Conservation (phyloP, 768 basidiomycete species). For the Mycena rebaudengoi region DNA sequence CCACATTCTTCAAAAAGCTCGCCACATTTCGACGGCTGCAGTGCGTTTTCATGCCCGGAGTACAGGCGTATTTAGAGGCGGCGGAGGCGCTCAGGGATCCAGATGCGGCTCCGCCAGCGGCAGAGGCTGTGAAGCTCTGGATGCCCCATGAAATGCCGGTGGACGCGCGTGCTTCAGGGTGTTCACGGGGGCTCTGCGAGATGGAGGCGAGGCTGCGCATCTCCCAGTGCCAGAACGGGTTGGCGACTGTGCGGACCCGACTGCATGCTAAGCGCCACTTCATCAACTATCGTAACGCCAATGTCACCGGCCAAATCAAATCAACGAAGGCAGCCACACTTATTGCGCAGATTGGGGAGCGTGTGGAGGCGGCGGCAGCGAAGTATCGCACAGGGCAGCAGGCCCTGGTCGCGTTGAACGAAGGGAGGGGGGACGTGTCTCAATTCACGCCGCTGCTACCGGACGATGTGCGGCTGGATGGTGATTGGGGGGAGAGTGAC, state of each 20-base stretch:
- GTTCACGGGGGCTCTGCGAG: conserved; percentile 11
- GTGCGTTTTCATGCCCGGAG: too few relatives aligned
- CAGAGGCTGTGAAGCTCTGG: too few relatives aligned
- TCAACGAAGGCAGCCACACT: neutral
- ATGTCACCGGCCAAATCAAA: neutral
- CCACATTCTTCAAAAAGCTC: too few relatives aligned
- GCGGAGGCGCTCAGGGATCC: too few relatives aligned
- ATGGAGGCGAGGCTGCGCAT: conserved; percentile 29
- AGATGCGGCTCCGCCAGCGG: too few relatives aligned
- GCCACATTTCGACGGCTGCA: too few relatives aligned
- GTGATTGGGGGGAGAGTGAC: neutral
- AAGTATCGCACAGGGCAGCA: neutral
- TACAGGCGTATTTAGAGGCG: too few relatives aligned
- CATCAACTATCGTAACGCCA: conserved; percentile 19
- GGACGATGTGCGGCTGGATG: neutral
- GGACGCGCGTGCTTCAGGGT: too few relatives aligned
- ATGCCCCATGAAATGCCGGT: too few relatives aligned
- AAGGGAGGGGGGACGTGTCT: neutral
- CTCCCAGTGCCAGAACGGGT: conserved; percentile 29
- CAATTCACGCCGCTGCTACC: neutral
- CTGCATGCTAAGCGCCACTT: conserved; percentile 30
- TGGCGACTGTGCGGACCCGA: conserved; percentile 25
- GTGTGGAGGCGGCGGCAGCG: neutral
- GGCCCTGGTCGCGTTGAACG: neutral
- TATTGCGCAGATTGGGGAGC: neutral